Evolutionary conservation across 371 early-diverging fungal species (phyloP).

Genomic region (Fennellomyces sp.): DNA sequence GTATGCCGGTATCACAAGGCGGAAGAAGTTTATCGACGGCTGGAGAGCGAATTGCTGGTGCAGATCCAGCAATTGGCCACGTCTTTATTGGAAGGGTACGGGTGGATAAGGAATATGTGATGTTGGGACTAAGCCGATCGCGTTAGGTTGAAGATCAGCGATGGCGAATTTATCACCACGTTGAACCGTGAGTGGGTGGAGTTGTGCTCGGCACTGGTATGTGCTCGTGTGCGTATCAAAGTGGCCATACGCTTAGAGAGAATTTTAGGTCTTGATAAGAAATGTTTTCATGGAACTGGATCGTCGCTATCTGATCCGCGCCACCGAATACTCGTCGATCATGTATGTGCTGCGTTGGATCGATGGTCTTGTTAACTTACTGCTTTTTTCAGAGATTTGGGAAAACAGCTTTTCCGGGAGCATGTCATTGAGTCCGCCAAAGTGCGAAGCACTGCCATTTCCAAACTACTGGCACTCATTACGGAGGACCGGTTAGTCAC

Average conservation of each 20-base stretch:
- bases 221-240: slow-evolving; percentile 1
- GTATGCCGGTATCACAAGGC: slow-evolving; percentile 81
- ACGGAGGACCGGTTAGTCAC: slow-evolving; percentile 56
- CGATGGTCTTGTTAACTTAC: too few species aligned
- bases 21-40: slow-evolving; percentile 60
- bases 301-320: slow-evolving; percentile 84
- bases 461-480: slow-evolving; percentile 42
- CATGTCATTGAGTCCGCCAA: slow-evolving; percentile 54
- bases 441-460: slow-evolving; percentile 48
- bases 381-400: slow-evolving; percentile 58
- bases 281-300: slow-evolving; percentile 92
- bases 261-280: slow-evolving; percentile 65
- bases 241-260: too few species aligned
- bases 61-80: slow-evolving; percentile 38
- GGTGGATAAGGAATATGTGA: slow-evolving; percentile 4
- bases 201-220: slow-evolving; percentile 68
- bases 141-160: slow-evolving; percentile 13
- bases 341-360: too few species aligned
- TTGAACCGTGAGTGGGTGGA: slow-evolving; percentile 62
- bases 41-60: slow-evolving; percentile 57
- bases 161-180: slow-evolving; percentile 46
- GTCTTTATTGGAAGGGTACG: slow-evolving; percentile 30
- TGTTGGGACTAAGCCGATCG: neutral
- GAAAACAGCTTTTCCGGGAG: slow-evolving; percentile 68
- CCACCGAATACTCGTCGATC: slow-evolving; percentile 65